Evolutionary conservation across 1,284 basidiomycete species (phyloP), one percentile per base, ranked within the genome.

Genomic region (Ceratobasidium sp.): DNA sequence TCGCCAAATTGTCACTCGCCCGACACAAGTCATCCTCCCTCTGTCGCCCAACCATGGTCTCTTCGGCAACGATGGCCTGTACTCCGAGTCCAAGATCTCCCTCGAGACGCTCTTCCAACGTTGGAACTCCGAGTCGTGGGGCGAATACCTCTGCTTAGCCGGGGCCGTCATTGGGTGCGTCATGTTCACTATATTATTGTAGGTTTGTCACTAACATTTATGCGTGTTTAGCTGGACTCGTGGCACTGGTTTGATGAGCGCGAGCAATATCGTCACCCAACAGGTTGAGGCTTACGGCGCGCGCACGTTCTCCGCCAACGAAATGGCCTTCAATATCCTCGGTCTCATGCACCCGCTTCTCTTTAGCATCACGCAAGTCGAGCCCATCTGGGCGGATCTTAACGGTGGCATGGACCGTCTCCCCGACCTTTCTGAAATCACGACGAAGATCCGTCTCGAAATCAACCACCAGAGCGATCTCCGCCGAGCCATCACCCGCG

Each of bases 301-400:
- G 75, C 89, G 96, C 77, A 99, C 97, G 4, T 99, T 98, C 88
- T 97, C 95, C 2, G 92, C 96, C 61, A 98, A 98, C 84, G 96
- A 99, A 84, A 99, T 99, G 96, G 95, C 96, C 2, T 99, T 99
- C 89, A 99, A 98, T 83, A 94, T 99, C 78, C 90, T 99, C 72
- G 97, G 96, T 77, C 86, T 96, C 59, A 97, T 99, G 95, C 97
- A 98, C 81, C 96, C 97, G 53, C 88, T 98, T n/a, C 87, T 99
- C 66, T 98, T 98, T 86, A 98, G 96, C 81, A 96, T 98, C 79
- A 97, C 96, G n/a, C 97, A 99, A 81, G 96, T 99, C 72, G 96
- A 99, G 80, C 96, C 96, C 7, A 95, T 99, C 79, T 98, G 96
- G 95, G 96, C 95, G 62, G 95, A 98, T 80, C 84, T 98, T 75